Evolutionary conservation across 768 basidiomycete species (phyloP).

Genomic region (Basidioascus undulatus): DNA sequence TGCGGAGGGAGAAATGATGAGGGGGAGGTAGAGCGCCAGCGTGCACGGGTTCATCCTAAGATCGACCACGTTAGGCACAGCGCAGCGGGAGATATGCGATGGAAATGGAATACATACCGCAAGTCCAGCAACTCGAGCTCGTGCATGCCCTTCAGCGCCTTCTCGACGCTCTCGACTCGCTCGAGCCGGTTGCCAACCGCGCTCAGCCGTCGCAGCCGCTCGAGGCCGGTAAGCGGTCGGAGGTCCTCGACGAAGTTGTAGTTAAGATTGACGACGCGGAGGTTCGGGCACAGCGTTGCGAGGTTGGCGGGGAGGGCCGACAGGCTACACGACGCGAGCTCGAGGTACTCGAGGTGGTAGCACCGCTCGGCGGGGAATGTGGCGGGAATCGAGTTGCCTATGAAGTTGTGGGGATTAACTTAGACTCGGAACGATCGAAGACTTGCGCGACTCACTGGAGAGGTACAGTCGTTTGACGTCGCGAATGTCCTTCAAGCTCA

Average conservation of each 20-base stretch:
- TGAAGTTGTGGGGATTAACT: not conserved
- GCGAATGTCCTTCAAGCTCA: conserved; percentile 32
- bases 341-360: conserved; percentile 77
- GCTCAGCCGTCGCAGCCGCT: conserved; percentile 54
- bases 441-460: conserved; percentile 45
- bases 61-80: too few species aligned
- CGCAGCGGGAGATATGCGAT: not conserved
- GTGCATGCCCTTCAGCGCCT: conserved; percentile 40
- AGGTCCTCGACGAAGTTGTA: conserved; percentile 67
- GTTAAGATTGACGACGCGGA: conserved; percentile 80
- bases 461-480: conserved; percentile 87
- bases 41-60: conserved; percentile 84
- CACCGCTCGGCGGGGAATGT: conserved; percentile 36
- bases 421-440: too few species aligned
- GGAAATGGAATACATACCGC: conserved; percentile 29
- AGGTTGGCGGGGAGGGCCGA: conserved; percentile 46
- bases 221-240: conserved; percentile 40
- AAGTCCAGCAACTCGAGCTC: conserved; percentile 79
- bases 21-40: conserved; percentile 79
- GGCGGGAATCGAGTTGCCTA: conserved; percentile 17
- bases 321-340: conserved; percentile 67
- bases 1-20: conserved; percentile 16
- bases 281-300: conserved; percentile 44
- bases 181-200: conserved; percentile 58
- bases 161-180: conserved; percentile 47